These are phyloP conservation scores for Nakazawaea wyomingensis DNA, from an alignment of 805 yeast species.

Conservation along the genomic window DNA sequence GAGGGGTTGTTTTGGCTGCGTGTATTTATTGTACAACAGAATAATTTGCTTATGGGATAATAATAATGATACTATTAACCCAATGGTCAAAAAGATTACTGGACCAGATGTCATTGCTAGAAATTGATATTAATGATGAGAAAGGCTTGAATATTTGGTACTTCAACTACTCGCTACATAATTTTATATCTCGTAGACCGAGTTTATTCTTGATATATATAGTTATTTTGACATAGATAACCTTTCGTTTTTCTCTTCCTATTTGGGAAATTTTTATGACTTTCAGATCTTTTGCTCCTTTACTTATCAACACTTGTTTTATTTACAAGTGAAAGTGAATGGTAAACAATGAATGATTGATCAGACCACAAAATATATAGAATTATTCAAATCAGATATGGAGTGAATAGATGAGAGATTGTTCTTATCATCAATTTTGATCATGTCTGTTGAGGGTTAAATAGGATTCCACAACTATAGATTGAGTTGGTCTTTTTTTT, in stretches of 20 bases:
- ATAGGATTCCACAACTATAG: no score
- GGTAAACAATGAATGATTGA: constrained; percentile 1
- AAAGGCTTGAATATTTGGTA: no score
- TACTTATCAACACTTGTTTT: background rate
- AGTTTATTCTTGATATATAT: background rate
- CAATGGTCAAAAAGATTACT: background rate
- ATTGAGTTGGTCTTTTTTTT: no score
- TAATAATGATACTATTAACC: background rate
- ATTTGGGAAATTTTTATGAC: constrained; percentile 8
- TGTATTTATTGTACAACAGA: background rate
- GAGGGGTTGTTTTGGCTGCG: background rate
- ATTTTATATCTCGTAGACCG: background rate
- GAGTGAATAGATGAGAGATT: no score
- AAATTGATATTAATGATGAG: background rate
- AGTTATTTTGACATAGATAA: background rate
- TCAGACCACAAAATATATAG: background rate
- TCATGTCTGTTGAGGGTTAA: background rate
- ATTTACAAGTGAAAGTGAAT: background rate
- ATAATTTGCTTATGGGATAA: constrained; percentile 9
- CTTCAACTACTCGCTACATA: background rate
- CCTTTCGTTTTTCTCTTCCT: constrained; percentile 10
- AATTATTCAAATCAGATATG: background rate
- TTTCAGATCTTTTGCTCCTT: background rate
- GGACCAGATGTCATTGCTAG: background rate
- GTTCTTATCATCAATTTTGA: no score